Evolutionary conservation across 352 stramenopile species (phyloP).

Genomic region (Globisporangium paddicum): DNA sequence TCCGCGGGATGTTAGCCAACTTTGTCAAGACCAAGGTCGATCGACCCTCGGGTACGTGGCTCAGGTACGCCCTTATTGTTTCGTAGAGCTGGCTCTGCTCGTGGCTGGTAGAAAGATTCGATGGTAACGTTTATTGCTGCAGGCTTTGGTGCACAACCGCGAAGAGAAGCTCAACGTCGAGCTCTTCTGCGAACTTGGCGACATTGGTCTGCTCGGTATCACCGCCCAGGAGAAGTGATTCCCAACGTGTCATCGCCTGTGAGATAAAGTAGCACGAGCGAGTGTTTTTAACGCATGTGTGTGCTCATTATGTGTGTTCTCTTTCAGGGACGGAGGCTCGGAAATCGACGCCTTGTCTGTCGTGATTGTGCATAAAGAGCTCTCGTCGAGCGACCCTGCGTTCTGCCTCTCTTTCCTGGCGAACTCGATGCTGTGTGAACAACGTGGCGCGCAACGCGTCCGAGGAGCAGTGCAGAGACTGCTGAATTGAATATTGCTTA

Average conservation of each 20-base stretch:
- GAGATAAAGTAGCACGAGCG: neutral
- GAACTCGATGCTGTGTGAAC: constrained; percentile 94
- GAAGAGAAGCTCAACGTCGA: constrained; percentile 97
- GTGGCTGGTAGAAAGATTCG: neutral
- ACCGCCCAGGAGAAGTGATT: constrained; percentile 92
- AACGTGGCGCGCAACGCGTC: constrained; percentile 90
- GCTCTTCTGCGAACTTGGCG: constrained; percentile 94
- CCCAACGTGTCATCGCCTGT: neutral
- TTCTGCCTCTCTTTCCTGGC: constrained; percentile 98
- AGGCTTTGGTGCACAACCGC: constrained; percentile 92
- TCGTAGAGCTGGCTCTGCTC: neutral
- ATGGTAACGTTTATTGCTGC: neutral
- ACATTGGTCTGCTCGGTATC: constrained; percentile 95
- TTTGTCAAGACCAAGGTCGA: constrained; percentile 97
- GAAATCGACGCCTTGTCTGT: constrained; percentile 95
- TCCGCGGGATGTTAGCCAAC: constrained; percentile 91
- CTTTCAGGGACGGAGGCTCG: constrained; percentile 88
- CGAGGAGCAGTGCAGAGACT: constrained; percentile 84
- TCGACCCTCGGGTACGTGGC: constrained; percentile 90
- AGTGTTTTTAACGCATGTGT: neutral
- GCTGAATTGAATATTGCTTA: too few relatives aligned
- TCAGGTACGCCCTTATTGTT: too few relatives aligned
- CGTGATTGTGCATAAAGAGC: constrained; percentile 93
- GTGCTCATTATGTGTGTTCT: neutral
- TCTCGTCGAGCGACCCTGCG: constrained; percentile 96